Conservation (phyloP, 306 rosid species). For the Clitoria ternatea region DNA sequence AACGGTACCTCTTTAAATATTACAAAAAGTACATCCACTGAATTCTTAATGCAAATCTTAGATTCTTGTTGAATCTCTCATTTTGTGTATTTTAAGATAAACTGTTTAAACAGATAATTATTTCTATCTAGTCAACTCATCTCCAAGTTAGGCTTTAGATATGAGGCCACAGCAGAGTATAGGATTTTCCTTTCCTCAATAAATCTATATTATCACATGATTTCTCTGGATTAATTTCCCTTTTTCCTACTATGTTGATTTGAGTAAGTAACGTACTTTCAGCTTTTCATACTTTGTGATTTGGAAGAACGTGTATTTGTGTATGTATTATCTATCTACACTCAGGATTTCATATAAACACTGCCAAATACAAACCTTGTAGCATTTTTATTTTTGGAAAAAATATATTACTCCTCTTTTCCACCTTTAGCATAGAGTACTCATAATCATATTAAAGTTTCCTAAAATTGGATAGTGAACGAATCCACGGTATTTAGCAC, state of each 20-base stretch:
- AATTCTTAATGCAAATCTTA: not conserved
- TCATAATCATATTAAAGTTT: constrained; percentile 9
- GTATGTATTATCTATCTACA: not conserved
- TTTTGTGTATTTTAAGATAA: not conserved
- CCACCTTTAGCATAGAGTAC: not conserved
- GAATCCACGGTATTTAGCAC: constrained; percentile 13
- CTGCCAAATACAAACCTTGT: not conserved
- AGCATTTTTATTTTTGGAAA: not conserved
- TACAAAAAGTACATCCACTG: no score
- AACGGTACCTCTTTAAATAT: not conserved
- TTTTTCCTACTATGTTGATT: not conserved
- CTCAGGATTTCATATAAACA: not conserved
- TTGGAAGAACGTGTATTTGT: not conserved
- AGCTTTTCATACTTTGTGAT: not conserved
- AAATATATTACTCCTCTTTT: not conserved
- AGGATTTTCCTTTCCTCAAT: not conserved
- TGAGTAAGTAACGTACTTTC: not conserved
- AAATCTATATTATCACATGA: not conserved
- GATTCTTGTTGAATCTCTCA: not conserved
- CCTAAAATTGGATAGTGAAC: constrained; percentile 43
- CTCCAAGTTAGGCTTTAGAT: not conserved
- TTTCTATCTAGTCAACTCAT: not conserved
- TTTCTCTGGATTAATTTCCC: not conserved
- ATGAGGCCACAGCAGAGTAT: no score
- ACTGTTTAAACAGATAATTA: not conserved